Conservation (phyloP, 1,284 basidiomycete genomes). For the Pseudozyma flocculosa region DNA sequence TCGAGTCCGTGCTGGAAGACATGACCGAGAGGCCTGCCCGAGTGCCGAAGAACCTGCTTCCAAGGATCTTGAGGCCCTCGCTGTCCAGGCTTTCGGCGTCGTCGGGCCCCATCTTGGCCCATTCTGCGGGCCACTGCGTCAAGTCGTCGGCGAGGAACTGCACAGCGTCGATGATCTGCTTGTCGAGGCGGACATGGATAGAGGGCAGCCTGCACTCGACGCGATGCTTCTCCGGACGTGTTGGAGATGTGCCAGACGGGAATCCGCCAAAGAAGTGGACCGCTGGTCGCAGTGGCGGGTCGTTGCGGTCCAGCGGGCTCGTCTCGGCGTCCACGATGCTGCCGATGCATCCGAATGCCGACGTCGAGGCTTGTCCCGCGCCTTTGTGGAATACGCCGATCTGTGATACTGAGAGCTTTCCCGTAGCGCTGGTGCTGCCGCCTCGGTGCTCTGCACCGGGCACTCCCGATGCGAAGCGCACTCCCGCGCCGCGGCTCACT, state of each 20-base stretch:
- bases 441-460: too few relatives aligned
- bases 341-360: slow-evolving; percentile 14
- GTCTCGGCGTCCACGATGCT: background rate
- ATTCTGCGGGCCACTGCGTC: slow-evolving; percentile 25
- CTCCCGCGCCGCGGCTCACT: too few relatives aligned
- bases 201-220: slow-evolving; percentile 22
- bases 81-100: slow-evolving; percentile 16
- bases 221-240: slow-evolving; percentile 11
- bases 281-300: slow-evolving; percentile 1
- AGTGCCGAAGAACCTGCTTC: slow-evolving; percentile 44
- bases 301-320: background rate
- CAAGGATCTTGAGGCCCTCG: slow-evolving; percentile 38
- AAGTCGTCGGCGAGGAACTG: slow-evolving; percentile 47
- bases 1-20: slow-evolving; percentile 36
- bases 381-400: background rate
- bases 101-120: slow-evolving; percentile 13
- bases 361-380: background rate
- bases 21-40: slow-evolving; percentile 30
- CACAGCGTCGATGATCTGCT: slow-evolving; percentile 36
- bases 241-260: too few relatives aligned
- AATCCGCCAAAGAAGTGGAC: background rate
- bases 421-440: too few relatives aligned
- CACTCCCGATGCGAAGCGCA: too few relatives aligned
- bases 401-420: too few relatives aligned
- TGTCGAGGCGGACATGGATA: slow-evolving; percentile 23